Base-by-base conservation (phyloP, 768 basidiomycete genomes). In the Tylopilus plumbeoviolaceoides region DNA sequence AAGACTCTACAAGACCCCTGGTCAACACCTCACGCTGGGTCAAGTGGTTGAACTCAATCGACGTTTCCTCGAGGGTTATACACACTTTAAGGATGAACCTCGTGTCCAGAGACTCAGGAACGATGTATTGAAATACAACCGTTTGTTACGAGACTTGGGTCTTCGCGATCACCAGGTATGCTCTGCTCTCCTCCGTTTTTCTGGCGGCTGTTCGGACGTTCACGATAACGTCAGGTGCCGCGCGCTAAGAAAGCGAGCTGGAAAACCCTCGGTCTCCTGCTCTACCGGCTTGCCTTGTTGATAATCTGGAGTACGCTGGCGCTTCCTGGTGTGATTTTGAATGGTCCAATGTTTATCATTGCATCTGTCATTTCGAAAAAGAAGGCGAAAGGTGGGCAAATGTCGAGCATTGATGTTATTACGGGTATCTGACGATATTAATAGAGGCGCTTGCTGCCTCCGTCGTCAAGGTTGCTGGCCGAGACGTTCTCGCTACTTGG, bases 401-500 rank as follows among this genome's bases (percentile, higher is more conserved):
- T 10, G 21, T 18, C 38, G 12, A 2, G 21, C 14, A 44, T 39
- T 47, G 20, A 43, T 39, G 42, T 44, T 15, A 21, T 45, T 23
- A 41, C 50, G 50, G 20, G 41, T 27, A 17, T 39, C 41, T 30
- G 36, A 38, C 28, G 18, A 7, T 20, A 33, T 48, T 7, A 17
- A 11, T 69, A 97, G 95, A 94, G 80, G 95, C 95, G 7, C 85
- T 98, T 53, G 95, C 95, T 28, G 93, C 89, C 3, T 98, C 95
- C 8, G 83, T 82, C 5, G 95, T 98, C 66, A 98, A 98, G 72
- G 84, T 98, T 47, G 91, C 91, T 18, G 95, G 86, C n/a, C 81
- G 91, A 38, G 95, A 98, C 62, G 95, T 98, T n/a, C 75, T 98
- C 17, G 94, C 92, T 1, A 94, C 94, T 5, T 98, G 95, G 95